These are phyloP conservation scores for Verticillium nubilum DNA, from an alignment of 2,329 filamentous ascomycete genomes.

Conservation along the genomic window DNA sequence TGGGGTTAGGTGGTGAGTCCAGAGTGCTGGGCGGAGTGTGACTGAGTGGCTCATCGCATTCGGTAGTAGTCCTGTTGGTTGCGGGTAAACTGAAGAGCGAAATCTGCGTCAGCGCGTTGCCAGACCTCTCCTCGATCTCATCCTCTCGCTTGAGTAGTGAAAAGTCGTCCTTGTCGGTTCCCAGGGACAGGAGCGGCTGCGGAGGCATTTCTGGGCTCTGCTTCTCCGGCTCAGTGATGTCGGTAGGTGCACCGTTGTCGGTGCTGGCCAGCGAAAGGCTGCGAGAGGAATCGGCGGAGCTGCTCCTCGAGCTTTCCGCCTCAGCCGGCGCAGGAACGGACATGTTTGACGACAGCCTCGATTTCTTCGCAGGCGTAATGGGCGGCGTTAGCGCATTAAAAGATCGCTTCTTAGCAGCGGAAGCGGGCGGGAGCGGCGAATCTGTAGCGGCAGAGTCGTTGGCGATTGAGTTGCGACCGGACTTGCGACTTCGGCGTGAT, in stretches of 20 bases:
- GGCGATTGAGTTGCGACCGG: background rate
- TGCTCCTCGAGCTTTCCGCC: constrained; percentile 28
- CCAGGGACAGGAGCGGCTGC: constrained; percentile 26
- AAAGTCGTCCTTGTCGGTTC: constrained; percentile 17
- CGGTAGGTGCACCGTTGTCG: constrained; percentile 28
- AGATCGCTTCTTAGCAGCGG: constrained; percentile 28
- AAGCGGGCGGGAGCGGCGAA: constrained; percentile 7
- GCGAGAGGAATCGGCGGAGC: constrained; percentile 26
- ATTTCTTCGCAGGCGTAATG: constrained; percentile 47
- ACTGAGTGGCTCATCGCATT: background rate
- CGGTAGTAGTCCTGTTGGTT: background rate
- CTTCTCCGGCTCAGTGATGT: constrained; percentile 45
- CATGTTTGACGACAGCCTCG: constrained; percentile 30
- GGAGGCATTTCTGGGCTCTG: constrained; percentile 33
- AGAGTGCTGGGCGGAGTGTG: background rate
- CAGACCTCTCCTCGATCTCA: constrained; percentile 12
- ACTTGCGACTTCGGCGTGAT: constrained; percentile 19
- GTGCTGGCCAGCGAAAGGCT: constrained; percentile 25
- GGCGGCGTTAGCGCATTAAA: constrained; percentile 46
- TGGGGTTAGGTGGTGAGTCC: constrained; percentile 6
- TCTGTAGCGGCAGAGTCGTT: background rate
- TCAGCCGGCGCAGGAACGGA: constrained; percentile 20
- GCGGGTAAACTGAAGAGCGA: constrained; percentile 3
- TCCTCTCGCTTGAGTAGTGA: constrained; percentile 26
- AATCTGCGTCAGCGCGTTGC: constrained; percentile 9